phyloP scores from a whole-genome alignment of 371 early-diverging fungal species.

The Apophysomyces elegans region DNA sequence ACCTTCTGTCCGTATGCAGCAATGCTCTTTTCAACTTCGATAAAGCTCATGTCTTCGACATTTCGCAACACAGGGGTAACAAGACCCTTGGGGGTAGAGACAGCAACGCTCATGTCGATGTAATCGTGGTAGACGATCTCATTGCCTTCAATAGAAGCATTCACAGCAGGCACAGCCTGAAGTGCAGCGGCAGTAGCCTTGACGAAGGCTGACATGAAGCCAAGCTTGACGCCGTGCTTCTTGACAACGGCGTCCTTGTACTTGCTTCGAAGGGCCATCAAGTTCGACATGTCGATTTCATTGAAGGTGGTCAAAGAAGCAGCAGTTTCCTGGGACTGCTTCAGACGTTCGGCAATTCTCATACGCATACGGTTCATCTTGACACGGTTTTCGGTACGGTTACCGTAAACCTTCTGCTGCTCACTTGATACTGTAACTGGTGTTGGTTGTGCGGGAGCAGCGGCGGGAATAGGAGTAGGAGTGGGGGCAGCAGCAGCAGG shows the following conservation, averaged over 20 bases:
- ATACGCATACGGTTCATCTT: constrained; percentile 98
- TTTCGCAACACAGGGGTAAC: constrained; percentile 97
- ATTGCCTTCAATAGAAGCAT: constrained; percentile 89
- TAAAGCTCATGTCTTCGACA: constrained; percentile 81
- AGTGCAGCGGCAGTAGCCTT: constrained; percentile 88
- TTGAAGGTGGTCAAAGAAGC: constrained; percentile 98
- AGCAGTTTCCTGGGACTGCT: constrained; percentile 96
- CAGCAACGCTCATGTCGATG: constrained; percentile 95
- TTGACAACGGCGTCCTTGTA: constrained; percentile 95
- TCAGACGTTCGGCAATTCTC: constrained; percentile 92
- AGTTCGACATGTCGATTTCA: constrained; percentile 95
- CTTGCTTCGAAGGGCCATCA: constrained; percentile 86
- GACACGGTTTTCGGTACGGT: constrained; percentile 72
- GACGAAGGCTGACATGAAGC: constrained; percentile 97
- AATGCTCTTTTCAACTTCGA: constrained; percentile 92
- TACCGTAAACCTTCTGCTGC: constrained; percentile 38
- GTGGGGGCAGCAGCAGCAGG: constrained; percentile 40
- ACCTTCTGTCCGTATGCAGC: constrained; percentile 87
- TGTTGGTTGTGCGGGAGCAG: constrained; percentile 20
- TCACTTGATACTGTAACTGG: constrained; percentile 13
- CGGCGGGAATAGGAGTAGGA: constrained; percentile 25
- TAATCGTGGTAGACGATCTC: constrained; percentile 92
- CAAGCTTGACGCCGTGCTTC: constrained; percentile 95
- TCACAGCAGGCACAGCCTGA: constrained; percentile 90
- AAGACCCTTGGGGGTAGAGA: constrained; percentile 97